Evolutionary conservation across 176 grass and related monocot genomes (phyloP), one percentile per base, ranked within the genome.

Genomic region (Aegilops longissima): DNA sequence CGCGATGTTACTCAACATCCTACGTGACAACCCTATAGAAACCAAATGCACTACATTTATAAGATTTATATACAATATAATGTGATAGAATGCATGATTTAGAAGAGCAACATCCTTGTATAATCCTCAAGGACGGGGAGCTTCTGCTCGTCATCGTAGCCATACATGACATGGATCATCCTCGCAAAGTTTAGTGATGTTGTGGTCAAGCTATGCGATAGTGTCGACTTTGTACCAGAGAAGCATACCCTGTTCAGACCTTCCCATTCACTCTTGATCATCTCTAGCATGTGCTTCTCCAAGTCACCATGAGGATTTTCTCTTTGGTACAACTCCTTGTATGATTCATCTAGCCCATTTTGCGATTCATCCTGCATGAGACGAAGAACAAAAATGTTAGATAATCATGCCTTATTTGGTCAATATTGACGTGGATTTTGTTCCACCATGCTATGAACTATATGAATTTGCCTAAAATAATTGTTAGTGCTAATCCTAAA

Each of bases 221-320:
- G 87, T 13, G 85, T 65, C 14, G 63, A 29, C 12, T 29, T 30
- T 39, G 12, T 89, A 17, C 13, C 16, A 1, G 42, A 79, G 78
- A 94, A 87, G 66, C 85, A 90, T 38, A 83, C 94, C 61, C 66
- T 83, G 52, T 97, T 94, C 20, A 97, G 87, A 73, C 90, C 78
- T 39, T 92, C 90, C 94, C 94, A 92, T 35, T 81, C 85, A 36
- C 49, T 45, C 2, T 18, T 16, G 70, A 97, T 92, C 85, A 94
- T 47, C 1, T 51, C 14, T 29, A 35, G 34, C 47, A 94, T 84
- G 33, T 94, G 84, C 16, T 84, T 62, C 72, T 82, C 86, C 4
- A 69, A 90, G 3, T 78, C 73, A 9, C 39, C 5, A 1, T 39
- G 18, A 25, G 92, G 84, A 70, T 97, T 94, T 69, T 97, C 92